Evolutionary conservation across 2,329 filamentous ascomycete genomes (phyloP), one percentile per base, ranked within the genome.

Genomic region (Fusarium citri): DNA sequence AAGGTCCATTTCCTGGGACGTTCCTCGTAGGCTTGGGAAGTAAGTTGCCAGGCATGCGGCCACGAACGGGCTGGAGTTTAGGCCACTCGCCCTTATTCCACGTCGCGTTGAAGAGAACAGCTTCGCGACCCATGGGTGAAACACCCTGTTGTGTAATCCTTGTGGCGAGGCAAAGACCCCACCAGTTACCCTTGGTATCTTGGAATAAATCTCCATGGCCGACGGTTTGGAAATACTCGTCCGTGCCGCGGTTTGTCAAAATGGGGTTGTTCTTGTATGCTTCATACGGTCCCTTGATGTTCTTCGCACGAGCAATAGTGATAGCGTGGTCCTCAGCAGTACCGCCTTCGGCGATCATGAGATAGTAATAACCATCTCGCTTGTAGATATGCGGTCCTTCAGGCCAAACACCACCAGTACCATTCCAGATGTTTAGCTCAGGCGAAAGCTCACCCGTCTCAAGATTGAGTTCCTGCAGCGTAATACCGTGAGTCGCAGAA

Each of bases 351-450:
- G 82, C 80, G 7, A 83, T 83, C 47, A 84, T 78, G 7, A 84
- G 76, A 59, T 83, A 84, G 50, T 81, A 84, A 49, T 78, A 83
- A 0, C 72, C 75, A 8, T 79, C 81, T 2, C 77, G 78, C 58
- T 82, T 82, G 69, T 74, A 74, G 12, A 89, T 81, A 50, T 88
- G 86, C 0, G 87, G 86, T 0, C 86, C 87, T 67, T 88, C 87
- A 0, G 87, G 77, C 14, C 71, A 81, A 67, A 56, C 76, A 34
- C 7, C 81, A 0, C 82, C 83, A 0, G 82, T 85, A 2, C 85
- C 85, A 31, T 84, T 82, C 85, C 85, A 86, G 22, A 85, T 80
- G 9, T 72, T 80, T 0, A 80, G 55, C 79, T 76, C 53, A 74
- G 81, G 48, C 4, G 49, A 18, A 3, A 68, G 42, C 6, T 56